Percentiles rank a stretch among this genome's conserved stretches.
Evolutionary conservation across 2,329 filamentous ascomycete genomes (phyloP).

Genomic region (Trichothecium roseum): DNA sequence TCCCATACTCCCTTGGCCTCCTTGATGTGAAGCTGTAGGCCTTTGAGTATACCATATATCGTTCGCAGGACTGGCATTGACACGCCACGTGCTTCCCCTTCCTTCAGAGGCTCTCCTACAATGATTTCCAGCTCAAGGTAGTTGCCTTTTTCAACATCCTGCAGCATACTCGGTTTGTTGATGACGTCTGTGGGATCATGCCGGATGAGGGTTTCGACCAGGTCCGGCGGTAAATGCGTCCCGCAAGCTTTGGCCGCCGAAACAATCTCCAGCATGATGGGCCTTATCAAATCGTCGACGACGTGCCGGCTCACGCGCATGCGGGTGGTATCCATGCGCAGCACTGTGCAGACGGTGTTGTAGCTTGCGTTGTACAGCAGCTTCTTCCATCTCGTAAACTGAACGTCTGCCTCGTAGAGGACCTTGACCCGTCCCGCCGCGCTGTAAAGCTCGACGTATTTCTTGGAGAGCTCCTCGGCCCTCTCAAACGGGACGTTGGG

Average conservation of each 20-base stretch:
- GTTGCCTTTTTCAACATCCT: conserved; percentile 35
- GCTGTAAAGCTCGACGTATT: conserved; percentile 37
- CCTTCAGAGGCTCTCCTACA: conserved; percentile 39
- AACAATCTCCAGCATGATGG: conserved; percentile 43
- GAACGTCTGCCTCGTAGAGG: conserved; percentile 28
- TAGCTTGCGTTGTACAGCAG: conserved; percentile 39
- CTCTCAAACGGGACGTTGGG: conserved; percentile 16
- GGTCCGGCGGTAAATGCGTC: conserved; percentile 25
- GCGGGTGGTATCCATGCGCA: conserved; percentile 37
- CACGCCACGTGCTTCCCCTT: conserved; percentile 32
- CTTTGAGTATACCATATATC: conserved; percentile 36
- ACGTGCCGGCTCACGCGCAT: conserved; percentile 33
- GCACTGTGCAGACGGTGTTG: conserved; percentile 41
- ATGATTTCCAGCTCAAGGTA: conserved; percentile 38
- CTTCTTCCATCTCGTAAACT: conserved; percentile 36
- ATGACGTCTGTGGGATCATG: conserved; percentile 37
- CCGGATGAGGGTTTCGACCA: conserved; percentile 33
- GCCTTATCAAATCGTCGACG: conserved; percentile 35
- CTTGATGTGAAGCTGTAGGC: conserved; percentile 35
- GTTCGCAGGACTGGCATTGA: conserved; percentile 35
- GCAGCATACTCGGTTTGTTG: conserved; percentile 42
- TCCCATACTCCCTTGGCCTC: conserved; percentile 26
- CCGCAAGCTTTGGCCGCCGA: conserved; percentile 33
- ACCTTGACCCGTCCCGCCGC: conserved; percentile 32
- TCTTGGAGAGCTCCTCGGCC: conserved; percentile 19